A percentile compares a stretch with the other conserved stretches of the same genome.
These are phyloP conservation scores for Phytophthora rubi DNA, from an alignment of 352 stramenopile species.

Conservation along the genomic window DNA sequence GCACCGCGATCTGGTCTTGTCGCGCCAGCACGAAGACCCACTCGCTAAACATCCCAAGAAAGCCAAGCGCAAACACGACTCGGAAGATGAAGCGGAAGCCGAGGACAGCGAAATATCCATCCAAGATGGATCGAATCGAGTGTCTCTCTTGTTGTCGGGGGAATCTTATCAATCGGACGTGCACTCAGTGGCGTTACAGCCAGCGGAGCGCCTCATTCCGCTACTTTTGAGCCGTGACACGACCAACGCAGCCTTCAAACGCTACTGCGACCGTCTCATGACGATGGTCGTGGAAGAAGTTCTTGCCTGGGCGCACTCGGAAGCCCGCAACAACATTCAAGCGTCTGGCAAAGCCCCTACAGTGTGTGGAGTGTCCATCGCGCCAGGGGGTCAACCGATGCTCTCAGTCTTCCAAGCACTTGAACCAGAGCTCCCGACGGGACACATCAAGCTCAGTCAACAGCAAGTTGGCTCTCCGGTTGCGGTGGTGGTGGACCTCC, in stretches of 20 bases:
- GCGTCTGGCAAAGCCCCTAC: neutral
- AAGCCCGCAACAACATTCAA: neutral
- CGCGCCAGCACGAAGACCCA: constrained; percentile 48
- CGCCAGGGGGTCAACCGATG: constrained; percentile 21
- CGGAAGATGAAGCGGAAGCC: constrained; percentile 1
- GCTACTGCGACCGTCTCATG: constrained; percentile 42
- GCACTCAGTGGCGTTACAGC: constrained; percentile 14
- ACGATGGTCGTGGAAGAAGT: constrained; percentile 44
- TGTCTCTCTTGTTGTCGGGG: constrained; percentile 2
- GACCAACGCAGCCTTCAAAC: constrained; percentile 29
- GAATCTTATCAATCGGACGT: neutral
- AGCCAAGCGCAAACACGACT: constrained; percentile 9
- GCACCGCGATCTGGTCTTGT: constrained; percentile 46
- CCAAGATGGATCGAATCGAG: neutral
- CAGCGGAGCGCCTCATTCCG: constrained; percentile 24
- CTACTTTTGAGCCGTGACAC: constrained; percentile 22
- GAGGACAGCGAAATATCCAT: constrained; percentile 3
- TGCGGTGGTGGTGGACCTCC: constrained; percentile 18
- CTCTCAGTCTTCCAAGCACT: constrained; percentile 38
- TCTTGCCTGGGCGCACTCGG: constrained; percentile 35
- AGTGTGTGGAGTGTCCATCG: constrained; percentile 18
- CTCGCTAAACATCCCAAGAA: constrained; percentile 53
- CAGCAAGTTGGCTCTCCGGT: constrained; percentile 5
- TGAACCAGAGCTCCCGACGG: constrained; percentile 36
- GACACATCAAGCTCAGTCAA: constrained; percentile 28